Percentiles rank a stretch among this genome's conserved stretches.
Evolutionary conservation across 2,329 filamentous ascomycete genomes (phyloP).

Genomic region (Dothideomycetes sp.): DNA sequence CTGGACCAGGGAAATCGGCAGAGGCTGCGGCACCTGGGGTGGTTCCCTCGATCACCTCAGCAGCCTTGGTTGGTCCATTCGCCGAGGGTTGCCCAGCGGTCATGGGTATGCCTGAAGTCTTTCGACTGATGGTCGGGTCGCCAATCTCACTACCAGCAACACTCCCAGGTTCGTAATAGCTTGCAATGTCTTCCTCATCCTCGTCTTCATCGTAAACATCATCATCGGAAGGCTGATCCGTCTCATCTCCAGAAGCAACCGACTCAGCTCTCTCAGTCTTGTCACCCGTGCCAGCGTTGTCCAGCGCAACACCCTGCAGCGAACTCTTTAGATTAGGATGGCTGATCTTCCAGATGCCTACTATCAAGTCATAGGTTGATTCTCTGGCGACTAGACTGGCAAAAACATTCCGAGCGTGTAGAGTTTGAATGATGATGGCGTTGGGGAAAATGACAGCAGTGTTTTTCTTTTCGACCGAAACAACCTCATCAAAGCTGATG

Average conservation of each 20-base stretch:
- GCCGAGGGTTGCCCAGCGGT: constrained; percentile 24
- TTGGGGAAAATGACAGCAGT: constrained; percentile 95
- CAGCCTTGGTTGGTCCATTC: constrained; percentile 17
- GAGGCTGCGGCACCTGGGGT: constrained; percentile 33
- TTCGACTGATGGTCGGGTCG: constrained; percentile 50
- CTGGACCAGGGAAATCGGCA: constrained; percentile 74
- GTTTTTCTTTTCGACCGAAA: constrained; percentile 92
- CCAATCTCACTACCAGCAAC: constrained; percentile 44
- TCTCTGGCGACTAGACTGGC: constrained; percentile 91
- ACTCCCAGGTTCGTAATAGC: constrained; percentile 48
- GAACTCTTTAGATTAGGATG: constrained; percentile 88
- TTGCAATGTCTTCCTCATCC: constrained; percentile 56
- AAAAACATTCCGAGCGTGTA: constrained; percentile 92
- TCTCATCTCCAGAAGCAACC: constrained; percentile 33
- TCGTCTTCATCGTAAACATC: constrained; percentile 75
- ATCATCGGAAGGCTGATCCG: constrained; percentile 59
- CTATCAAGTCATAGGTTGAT: constrained; percentile 91
- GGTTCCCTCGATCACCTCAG: constrained; percentile 21
- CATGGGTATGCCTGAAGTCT: constrained; percentile 54
- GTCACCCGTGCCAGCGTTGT: constrained; percentile 68
- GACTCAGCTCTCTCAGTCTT: constrained; percentile 81
- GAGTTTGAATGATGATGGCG: constrained; percentile 88
- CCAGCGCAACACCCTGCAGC: constrained; percentile 75
- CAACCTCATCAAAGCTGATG: constrained; percentile 96
- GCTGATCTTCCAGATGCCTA: constrained; percentile 96